These are phyloP conservation scores for Bombardia bombarda DNA, from an alignment of 495 filamentous ascomycete genomes.

Conservation along the genomic window DNA sequence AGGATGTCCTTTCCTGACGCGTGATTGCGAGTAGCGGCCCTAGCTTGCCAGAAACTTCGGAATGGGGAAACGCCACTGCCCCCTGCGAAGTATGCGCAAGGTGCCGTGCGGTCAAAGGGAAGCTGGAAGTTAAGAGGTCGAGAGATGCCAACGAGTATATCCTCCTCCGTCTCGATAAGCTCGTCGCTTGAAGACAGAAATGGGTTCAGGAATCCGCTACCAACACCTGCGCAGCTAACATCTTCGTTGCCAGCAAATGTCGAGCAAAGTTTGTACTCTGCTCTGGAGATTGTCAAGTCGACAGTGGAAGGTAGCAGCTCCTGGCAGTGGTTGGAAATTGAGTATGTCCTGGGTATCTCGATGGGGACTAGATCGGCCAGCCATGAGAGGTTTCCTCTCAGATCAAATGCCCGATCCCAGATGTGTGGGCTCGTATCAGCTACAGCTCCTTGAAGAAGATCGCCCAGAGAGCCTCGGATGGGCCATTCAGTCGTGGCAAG, in stretches of 20 bases:
- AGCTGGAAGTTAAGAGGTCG: conserved; percentile 43
- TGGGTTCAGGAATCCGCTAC: conserved; percentile 44
- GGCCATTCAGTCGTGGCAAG: conserved; percentile 42
- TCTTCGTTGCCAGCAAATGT: conserved; percentile 28
- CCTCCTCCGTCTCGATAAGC: conserved; percentile 26
- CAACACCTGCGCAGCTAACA: conserved; percentile 31
- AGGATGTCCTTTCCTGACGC: conserved; percentile 36
- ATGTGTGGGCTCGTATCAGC: conserved; percentile 35
- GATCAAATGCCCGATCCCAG: conserved; percentile 41
- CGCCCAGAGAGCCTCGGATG: conserved; percentile 37
- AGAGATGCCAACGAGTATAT: conserved; percentile 40
- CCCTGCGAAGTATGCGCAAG: conserved; percentile 43
- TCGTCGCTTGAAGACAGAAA: conserved; percentile 22
- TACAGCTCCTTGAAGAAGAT: conserved; percentile 36
- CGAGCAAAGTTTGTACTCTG: conserved; percentile 37
- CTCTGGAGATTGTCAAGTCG: conserved; percentile 38
- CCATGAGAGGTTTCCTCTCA: conserved; percentile 33
- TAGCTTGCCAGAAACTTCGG: conserved; percentile 42
- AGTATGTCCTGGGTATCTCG: conserved; percentile 43
- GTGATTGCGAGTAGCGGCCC: conserved; percentile 24
- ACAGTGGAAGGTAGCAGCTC: conserved; percentile 41
- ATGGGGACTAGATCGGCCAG: conserved; percentile 35
- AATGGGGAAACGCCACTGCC: conserved; percentile 46
- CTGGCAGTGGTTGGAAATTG: conserved; percentile 37
- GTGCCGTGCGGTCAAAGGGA: conserved; percentile 35